Evolutionary conservation across 1,139 yeast species (phyloP).

Genomic region (Fermentozyma sake): DNA sequence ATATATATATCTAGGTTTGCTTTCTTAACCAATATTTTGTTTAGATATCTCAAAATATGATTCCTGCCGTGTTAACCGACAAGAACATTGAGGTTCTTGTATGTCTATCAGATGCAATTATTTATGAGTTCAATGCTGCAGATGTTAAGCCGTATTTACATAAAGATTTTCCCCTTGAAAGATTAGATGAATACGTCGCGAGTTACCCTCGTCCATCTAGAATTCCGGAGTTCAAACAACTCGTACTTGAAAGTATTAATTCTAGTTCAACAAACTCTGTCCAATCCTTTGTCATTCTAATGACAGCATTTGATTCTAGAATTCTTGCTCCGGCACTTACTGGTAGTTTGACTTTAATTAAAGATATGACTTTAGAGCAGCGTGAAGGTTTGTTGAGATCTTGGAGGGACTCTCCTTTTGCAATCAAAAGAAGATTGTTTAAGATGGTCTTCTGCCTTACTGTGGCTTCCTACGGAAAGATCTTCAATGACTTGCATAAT

Average conservation of each 20-base stretch:
- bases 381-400: constrained; percentile 24
- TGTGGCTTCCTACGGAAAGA: constrained; percentile 17
- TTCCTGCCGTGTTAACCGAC: too few species aligned
- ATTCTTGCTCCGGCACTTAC: constrained; percentile 35
- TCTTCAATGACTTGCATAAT: constrained; percentile 31
- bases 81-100: constrained; percentile 21
- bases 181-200: constrained; percentile 29
- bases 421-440: constrained; percentile 26
- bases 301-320: constrained; percentile 26
- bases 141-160: constrained; percentile 24
- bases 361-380: constrained; percentile 34
- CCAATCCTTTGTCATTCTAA: constrained; percentile 20
- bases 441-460: constrained; percentile 22
- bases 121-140: constrained; percentile 31
- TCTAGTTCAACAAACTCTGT: constrained; percentile 12
- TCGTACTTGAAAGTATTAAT: constrained; percentile 1
- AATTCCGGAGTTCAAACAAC: constrained; percentile 23
- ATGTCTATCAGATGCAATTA: constrained; percentile 31
- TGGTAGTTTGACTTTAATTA: constrained; percentile 27
- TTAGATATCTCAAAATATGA: too few species aligned
- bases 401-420: constrained; percentile 39
- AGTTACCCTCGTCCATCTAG: constrained; percentile 28
- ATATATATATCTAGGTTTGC: too few species aligned
- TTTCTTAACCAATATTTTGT: too few species aligned
- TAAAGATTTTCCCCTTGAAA: constrained; percentile 23